Percentiles rank a stretch among this genome's conserved stretches.
These are phyloP conservation scores for Aspergillus luchuensis DNA, from an alignment of 2,329 filamentous ascomycete species.

Conservation along the genomic window DNA sequence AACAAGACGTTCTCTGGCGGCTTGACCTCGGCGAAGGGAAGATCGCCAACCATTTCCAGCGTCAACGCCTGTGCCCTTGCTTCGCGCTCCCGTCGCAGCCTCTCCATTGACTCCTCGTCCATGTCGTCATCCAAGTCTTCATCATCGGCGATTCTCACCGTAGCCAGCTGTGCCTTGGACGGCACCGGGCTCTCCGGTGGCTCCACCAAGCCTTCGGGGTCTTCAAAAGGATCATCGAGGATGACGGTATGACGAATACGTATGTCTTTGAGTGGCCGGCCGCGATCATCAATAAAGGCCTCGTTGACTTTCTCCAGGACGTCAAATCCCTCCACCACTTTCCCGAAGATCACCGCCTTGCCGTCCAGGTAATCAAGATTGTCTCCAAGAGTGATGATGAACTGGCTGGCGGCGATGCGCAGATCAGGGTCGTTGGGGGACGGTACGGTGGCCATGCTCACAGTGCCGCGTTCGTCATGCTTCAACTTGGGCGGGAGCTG, in stretches of 20 bases:
- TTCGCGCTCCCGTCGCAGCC: slow-evolving; percentile 79
- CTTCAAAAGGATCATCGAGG: slow-evolving; percentile 87
- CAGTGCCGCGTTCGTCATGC: slow-evolving; percentile 84
- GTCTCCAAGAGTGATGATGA: slow-evolving; percentile 87
- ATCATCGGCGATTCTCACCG: slow-evolving; percentile 88
- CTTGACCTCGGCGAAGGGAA: slow-evolving; percentile 96
- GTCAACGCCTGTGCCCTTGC: slow-evolving; percentile 92
- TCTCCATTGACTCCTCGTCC: slow-evolving; percentile 79
- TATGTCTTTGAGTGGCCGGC: slow-evolving; percentile 89
- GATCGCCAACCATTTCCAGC: slow-evolving; percentile 94
- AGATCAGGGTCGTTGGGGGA: slow-evolving; percentile 75
- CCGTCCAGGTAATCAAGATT: slow-evolving; percentile 88
- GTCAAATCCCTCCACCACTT: slow-evolving; percentile 95
- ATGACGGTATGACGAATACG: slow-evolving; percentile 90
- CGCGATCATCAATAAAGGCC: slow-evolving; percentile 81
- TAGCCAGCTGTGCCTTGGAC: slow-evolving; percentile 81
- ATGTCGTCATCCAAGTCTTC: slow-evolving; percentile 76
- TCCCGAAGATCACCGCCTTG: slow-evolving; percentile 92
- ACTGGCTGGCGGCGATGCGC: slow-evolving; percentile 84
- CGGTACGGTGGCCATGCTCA: slow-evolving; percentile 95
- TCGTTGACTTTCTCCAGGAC: slow-evolving; percentile 90
- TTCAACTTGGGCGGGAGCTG: slow-evolving; percentile 84
- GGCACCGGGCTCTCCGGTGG: slow-evolving; percentile 80
- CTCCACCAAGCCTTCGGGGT: slow-evolving; percentile 74
- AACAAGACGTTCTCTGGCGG: slow-evolving; percentile 97